Evolutionary conservation across 495 filamentous ascomycete genomes (phyloP).

Genomic region (Pyronema domesticum): DNA sequence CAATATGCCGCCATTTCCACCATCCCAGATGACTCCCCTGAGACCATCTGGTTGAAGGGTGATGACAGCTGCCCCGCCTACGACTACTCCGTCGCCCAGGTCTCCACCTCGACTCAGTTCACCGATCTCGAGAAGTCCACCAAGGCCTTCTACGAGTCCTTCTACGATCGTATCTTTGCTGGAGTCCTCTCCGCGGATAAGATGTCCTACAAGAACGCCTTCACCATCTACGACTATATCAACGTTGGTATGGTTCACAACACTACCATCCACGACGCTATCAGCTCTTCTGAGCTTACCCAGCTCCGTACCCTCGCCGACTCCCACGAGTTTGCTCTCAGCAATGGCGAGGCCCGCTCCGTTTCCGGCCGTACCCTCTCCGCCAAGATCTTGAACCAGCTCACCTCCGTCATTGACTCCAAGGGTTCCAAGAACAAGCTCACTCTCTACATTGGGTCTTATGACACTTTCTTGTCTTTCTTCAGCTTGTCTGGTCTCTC

Average conservation of each 20-base stretch:
- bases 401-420: conserved; percentile 38
- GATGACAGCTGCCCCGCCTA: conserved; percentile 37
- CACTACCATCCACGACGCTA: conserved; percentile 36
- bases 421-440: conserved; percentile 37
- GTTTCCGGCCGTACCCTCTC: conserved; percentile 41
- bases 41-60: conserved; percentile 42
- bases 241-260: conserved; percentile 63
- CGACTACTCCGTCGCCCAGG: conserved; percentile 26
- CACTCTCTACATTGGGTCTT: conserved; percentile 49
- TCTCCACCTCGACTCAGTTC: conserved; percentile 28
- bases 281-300: conserved; percentile 34
- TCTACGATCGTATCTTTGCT: conserved; percentile 28
- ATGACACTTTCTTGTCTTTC: conserved; percentile 55
- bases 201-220: conserved; percentile 37
- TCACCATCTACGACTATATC: conserved; percentile 51
- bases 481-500: conserved; percentile 50
- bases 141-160: conserved; percentile 33
- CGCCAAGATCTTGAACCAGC: conserved; percentile 44
- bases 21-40: conserved; percentile 33
- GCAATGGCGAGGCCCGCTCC: conserved; percentile 29
- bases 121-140: conserved; percentile 26
- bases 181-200: conserved; percentile 10
- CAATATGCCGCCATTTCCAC: conserved; percentile 51
- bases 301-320: conserved; percentile 49
- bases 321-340: conserved; percentile 42